Conservation (phyloP, 805 yeast species). For the Zygoascus ofunaensis region DNA sequence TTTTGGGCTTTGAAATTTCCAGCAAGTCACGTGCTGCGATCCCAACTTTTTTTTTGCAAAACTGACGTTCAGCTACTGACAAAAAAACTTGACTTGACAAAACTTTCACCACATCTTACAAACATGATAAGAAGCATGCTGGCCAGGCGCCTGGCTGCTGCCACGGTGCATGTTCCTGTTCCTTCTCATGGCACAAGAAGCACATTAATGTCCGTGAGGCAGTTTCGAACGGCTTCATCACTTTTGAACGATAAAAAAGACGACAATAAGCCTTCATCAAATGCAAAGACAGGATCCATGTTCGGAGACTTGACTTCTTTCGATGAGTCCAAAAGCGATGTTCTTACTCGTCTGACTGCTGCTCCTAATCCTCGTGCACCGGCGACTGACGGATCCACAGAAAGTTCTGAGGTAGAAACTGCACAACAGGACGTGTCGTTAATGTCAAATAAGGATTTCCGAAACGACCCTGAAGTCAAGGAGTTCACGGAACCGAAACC, state of each 20-base stretch:
- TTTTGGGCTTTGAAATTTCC: no score
- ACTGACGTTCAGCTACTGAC: no score
- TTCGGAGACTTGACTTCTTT: constrained; percentile 3
- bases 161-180: no score
- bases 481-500: constrained; percentile 45
- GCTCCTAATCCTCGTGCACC: not conserved
- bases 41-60: no score
- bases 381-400: not conserved
- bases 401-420: not conserved
- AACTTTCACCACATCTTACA: no score
- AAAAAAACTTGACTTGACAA: no score
- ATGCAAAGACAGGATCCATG: not conserved
- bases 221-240: not conserved
- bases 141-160: no score
- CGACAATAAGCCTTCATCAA: not conserved
- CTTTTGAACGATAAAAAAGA: not conserved
- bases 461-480: constrained; percentile 28
- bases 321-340: constrained; percentile 2
- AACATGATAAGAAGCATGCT: no score
- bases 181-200: no score
- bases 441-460: constrained; percentile 11
- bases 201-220: no score
- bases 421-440: not conserved
- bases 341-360: not conserved
- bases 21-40: no score